Evolutionary conservation across 1,284 basidiomycete genomes (phyloP), one percentile per base, ranked within the genome.

Genomic region (Veloboletus limbatus): DNA sequence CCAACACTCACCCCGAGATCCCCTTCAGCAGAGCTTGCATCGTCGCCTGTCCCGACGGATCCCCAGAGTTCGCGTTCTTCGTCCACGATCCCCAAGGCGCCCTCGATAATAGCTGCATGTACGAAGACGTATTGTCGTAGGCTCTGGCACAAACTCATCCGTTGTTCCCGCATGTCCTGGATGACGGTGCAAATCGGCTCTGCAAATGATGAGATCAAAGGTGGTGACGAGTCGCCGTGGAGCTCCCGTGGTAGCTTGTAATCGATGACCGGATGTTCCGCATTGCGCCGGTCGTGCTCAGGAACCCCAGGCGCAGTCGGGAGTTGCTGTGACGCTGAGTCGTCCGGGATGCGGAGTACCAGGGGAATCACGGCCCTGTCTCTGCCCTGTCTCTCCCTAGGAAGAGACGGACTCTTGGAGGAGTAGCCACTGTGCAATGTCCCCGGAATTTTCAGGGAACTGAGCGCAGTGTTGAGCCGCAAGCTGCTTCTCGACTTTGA

Each of bases 111-210:
- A 14, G 86, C 90, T 26, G 85, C 82, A 61, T 95, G 89, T 22
- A 92, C 88, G 63, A 94, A 95, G 18, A 94, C 82, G 60, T 92
- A 95, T 69, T 95, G 92, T 49, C 92, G 73, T 59, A 94, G 68
- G 60, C 85, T 92, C 72, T 93, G 92, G 57, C 91, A 92, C 48
- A 95, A 67, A 58, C 88, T 92, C 92, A 95, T 95, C 40, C 92
- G 73, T 69, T 95, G 92, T 61, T 92, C 83, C 39, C 92, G 78
- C 87, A 95, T 92, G 59, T 92, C 89, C 64, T 90, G 87, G 22
- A 95, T 71, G 3, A 94, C 78, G 45, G 82, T 76, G 59, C 77
- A 78, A 31, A 95, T 78, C 4, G 92, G 92, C 48, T 90, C 83
- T 27, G 78, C 71, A 54, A 85, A 81, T 21, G 73, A 69, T 34